Percentiles rank a stretch among this genome's conserved stretches.
Conservation (phyloP, 78 protist genomes). For the Carpediemonas membranifera region DNA sequence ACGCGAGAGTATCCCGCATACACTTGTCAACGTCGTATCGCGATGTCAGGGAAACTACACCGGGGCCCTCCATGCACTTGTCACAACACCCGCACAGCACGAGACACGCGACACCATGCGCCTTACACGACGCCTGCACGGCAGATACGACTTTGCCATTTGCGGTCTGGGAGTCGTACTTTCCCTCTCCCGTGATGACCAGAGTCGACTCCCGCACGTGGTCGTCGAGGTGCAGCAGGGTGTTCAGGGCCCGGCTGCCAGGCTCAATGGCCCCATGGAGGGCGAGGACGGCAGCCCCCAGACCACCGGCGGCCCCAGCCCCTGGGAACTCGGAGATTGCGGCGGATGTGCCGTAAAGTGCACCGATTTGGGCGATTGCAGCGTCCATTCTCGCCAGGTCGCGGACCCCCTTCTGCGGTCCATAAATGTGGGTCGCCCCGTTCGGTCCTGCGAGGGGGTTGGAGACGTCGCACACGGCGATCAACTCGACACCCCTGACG, state of each 20-base stretch:
- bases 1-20: too few species aligned
- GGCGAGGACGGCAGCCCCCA: not conserved
- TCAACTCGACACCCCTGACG: not conserved
- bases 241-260: not conserved
- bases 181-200: conserved; percentile 9
- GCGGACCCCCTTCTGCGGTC: not conserved
- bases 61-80: too few species aligned
- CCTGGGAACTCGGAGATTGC: not conserved
- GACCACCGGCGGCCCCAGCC: conserved; percentile 10
- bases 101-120: too few species aligned
- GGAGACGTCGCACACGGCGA: conserved; percentile 7
- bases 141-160: not conserved
- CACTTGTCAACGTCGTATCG: too few species aligned
- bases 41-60: too few species aligned
- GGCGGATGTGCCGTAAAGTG: too few species aligned
- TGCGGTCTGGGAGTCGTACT: not conserved
- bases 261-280: not conserved
- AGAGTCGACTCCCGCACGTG: not conserved
- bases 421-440: not conserved
- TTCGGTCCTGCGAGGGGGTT: not conserved
- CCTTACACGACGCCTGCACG: too few species aligned
- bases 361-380: not conserved
- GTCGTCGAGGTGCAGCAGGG: not conserved
- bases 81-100: too few species aligned
- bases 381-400: not conserved